Base-by-base conservation (phyloP, 306 rosid genomes). In the Calophaca sinica region DNA sequence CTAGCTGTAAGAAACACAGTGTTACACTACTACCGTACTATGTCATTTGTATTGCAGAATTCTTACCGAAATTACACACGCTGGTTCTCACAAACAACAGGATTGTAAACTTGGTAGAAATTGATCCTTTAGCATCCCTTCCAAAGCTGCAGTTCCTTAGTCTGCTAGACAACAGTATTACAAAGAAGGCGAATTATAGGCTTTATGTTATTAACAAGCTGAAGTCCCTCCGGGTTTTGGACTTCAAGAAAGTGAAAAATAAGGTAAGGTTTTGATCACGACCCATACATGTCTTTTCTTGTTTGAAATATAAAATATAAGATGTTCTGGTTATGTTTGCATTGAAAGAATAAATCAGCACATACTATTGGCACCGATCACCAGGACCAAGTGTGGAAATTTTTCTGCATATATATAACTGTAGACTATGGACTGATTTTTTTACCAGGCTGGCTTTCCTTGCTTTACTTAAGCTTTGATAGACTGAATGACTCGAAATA, bases 1-100 rank as follows among this genome's bases (percentile, higher is more conserved):
- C 28, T 28, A 50, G 57, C 36, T 63, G 4, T 70, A 49, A 64
- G 13, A 62, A 32, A 53, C 62, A 13, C 26, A 12, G 10, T 66
- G 55, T 50, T 59, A 39, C 49, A 39, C 41, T 39, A 48, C 41
- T 39, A 48, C 35, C 79, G 26, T 20, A 20, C 57, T 71, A n/a
- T 73, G 62, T 41, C 49, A 48, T 64, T 74, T 84, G 39, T 62
- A 3, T 62, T 82, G 85, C 90, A 94, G 97, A 94, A 84, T 91
- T 88, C 81, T 69, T 94, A 85, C 97, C 97, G 2, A 88, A 94
- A 57, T 79, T 94, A 68, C 97, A 94, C 82, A 86, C 96, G 1
- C 84, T 94, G 53, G 90, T 94, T 66, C 94, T 94, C 77, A 91
- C 96, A 13, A 94, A 94, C 88, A 94, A 94, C 86, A 87, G 97